Percentiles rank a stretch among this genome's conserved stretches.
Evolutionary conservation across 75 land plant species (phyloP).

Genomic region (Sequoia sempervirens): DNA sequence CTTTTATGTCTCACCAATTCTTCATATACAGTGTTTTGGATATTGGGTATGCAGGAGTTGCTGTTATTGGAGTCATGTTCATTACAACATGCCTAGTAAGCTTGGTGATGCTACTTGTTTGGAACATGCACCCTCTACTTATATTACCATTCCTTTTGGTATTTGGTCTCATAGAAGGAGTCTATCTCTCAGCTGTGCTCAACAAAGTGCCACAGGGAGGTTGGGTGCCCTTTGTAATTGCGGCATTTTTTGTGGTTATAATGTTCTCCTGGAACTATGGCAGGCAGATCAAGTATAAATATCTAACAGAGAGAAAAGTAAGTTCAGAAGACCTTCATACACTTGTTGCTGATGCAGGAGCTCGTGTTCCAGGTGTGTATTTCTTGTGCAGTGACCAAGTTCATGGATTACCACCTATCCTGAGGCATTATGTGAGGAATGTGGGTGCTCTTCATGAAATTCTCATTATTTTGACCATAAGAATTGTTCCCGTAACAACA

Average conservation of each 20-base stretch:
- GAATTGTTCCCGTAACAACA: conserved; percentile 37
- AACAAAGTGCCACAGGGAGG: conserved; percentile 53
- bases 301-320: conserved; percentile 29
- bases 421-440: conserved; percentile 39
- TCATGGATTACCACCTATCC: conserved; percentile 48
- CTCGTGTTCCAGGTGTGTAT: conserved; percentile 49
- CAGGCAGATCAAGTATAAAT: conserved; percentile 38
- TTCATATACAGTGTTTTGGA: not conserved
- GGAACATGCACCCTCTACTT: conserved; percentile 24
- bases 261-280: conserved; percentile 50
- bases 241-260: conserved; percentile 30
- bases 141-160: conserved; percentile 22
- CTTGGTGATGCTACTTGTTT: conserved; percentile 46
- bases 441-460: conserved; percentile 38
- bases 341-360: conserved; percentile 1
- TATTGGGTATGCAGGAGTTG: conserved; percentile 32
- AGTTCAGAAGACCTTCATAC: conserved; percentile 14
- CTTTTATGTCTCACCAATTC: not conserved
- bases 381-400: conserved; percentile 46
- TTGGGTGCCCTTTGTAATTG: conserved; percentile 55
- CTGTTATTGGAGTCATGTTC: conserved; percentile 59
- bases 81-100: conserved; percentile 49
- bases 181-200: conserved; percentile 41
- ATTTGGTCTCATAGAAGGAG: conserved; percentile 37
- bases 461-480: conserved; percentile 38